Base-by-base conservation (phyloP, 768 basidiomycete species). In the Boletus tylopilopsis region DNA sequence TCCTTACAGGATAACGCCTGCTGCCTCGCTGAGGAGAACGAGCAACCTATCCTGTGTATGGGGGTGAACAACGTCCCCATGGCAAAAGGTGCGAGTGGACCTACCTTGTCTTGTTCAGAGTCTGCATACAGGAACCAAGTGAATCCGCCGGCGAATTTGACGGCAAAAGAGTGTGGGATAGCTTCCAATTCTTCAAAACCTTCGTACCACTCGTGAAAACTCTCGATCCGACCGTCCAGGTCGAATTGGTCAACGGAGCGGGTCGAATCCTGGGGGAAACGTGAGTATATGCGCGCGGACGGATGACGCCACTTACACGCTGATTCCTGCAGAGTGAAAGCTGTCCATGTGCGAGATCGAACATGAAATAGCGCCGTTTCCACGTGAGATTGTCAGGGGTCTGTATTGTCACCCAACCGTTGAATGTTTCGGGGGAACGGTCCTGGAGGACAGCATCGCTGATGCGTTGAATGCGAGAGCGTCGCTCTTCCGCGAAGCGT, bases 181-280 rank as follows among this genome's bases (percentile, higher is more conserved):
- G 83, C 76, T 60, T 81, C 75, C 29, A 87, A 63, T 39, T 84
- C 81, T 49, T 86, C 84, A 49, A 79, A 84, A 6, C 84, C 84
- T 47, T 86, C 80, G 47, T 78, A 72, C 78, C 82, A 84, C 56
- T 86, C 85, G 49, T 73, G 72, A 45, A 85, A 54, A 9, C 67
- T 76, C 38, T 64, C 67, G 15, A 83, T 59, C 9, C 71, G 67
- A 9, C 76, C 77, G 5, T 73, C 70, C 35, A 86, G 63, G 32
- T 75, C 64, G n/a, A 82, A 44, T 37, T 74, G 45, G 24, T 70
- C 66, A 3, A 69, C 24, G 2, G 67, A 54, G 24, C 49, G 55
- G 0, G 50, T 49, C 4, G 59, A 59, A 24, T 71, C 72, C 72
- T 72, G 42, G 15, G 18, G 19, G 6, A 5, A 13, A 36, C 12